Conservation (phyloP, 169 alveolate species). For the Amoebophrya sp. region DNA sequence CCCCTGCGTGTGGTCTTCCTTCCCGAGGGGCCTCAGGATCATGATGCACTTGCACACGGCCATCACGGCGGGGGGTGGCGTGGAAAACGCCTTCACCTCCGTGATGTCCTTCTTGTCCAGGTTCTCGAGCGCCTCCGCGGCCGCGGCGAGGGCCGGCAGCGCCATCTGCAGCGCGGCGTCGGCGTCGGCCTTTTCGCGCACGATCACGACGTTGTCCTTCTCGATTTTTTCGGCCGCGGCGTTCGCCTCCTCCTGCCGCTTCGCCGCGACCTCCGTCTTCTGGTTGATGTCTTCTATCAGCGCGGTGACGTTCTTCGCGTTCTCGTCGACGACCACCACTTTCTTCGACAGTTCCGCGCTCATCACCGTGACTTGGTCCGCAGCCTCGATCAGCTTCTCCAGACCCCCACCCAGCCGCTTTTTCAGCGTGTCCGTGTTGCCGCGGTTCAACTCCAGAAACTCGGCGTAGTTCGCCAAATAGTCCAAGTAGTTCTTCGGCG, state of each 20-base stretch:
- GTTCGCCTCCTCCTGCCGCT: constrained; percentile 56
- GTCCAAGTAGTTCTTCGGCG: constrained; percentile 79
- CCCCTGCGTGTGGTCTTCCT: constrained; percentile 55
- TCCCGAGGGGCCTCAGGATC: constrained; percentile 60
- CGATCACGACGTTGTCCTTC: constrained; percentile 45
- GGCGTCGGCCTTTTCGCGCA: constrained; percentile 57
- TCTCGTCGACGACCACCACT: constrained; percentile 66
- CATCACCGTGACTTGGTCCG: constrained; percentile 48
- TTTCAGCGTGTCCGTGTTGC: constrained; percentile 48
- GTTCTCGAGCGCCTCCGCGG: constrained; percentile 59
- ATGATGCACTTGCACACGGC: constrained; percentile 55
- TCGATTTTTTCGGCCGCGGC: constrained; percentile 44
- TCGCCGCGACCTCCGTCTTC: constrained; percentile 56
- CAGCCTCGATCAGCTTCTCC: constrained; percentile 66
- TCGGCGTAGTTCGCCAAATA: constrained; percentile 58
- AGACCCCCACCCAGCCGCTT: constrained; percentile 76
- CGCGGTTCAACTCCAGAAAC: constrained; percentile 52
- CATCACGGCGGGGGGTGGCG: constrained; percentile 67
- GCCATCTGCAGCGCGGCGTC: constrained; percentile 69
- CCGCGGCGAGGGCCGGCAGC: constrained; percentile 68
- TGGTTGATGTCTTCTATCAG: constrained; percentile 64
- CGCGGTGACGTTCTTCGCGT: constrained; percentile 60
- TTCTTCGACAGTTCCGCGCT: constrained; percentile 64
- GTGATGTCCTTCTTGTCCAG: constrained; percentile 54
- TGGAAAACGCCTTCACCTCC: constrained; percentile 58